Percentiles rank a stretch among this genome's conserved stretches.
Evolutionary conservation across 768 basidiomycete species (phyloP).

Genomic region (Arthromyces matolae): DNA sequence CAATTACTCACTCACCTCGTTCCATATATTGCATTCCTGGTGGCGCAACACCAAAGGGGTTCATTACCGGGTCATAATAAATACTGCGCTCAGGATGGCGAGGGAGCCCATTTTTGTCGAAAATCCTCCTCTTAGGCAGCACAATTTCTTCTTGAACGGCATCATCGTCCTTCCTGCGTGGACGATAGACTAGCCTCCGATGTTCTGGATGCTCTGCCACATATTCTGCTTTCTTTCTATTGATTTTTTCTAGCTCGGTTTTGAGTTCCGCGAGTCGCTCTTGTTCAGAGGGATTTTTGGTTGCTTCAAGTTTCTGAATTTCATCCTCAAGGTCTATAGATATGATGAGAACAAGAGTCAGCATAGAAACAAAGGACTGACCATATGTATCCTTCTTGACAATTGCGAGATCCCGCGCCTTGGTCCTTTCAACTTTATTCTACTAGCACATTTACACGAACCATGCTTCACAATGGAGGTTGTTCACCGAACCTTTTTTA

Average conservation of each 20-base stretch:
- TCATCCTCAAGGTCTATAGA: constrained; percentile 75
- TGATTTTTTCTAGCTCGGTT: constrained; percentile 73
- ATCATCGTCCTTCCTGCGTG: constrained; percentile 45
- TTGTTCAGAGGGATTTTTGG: constrained; percentile 45
- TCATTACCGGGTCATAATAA: constrained; percentile 91
- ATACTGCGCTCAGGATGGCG: constrained; percentile 88
- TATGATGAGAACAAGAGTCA: neutral
- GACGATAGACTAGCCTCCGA: constrained; percentile 73
- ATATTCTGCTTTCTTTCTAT: constrained; percentile 87
- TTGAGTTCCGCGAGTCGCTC: constrained; percentile 70
- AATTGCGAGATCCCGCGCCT: constrained; percentile 82
- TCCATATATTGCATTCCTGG: constrained; percentile 97
- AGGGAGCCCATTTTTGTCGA: constrained; percentile 82
- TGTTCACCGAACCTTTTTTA: constrained; percentile 76
- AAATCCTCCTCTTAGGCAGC: constrained; percentile 56
- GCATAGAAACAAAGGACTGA: constrained; percentile 22
- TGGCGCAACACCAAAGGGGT: constrained; percentile 89
- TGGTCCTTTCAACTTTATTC: constrained; percentile 85
- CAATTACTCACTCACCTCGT: constrained; percentile 55
- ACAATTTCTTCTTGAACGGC: constrained; percentile 36
- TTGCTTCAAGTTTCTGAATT: constrained; percentile 61
- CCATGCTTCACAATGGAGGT: constrained; percentile 12
- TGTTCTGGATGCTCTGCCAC: constrained; percentile 93
- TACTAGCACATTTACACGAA: constrained; percentile 46
- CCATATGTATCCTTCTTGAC: constrained; percentile 94